Conservation (phyloP, 495 filamentous ascomycete genomes). For the Penicillium coprophilum region DNA sequence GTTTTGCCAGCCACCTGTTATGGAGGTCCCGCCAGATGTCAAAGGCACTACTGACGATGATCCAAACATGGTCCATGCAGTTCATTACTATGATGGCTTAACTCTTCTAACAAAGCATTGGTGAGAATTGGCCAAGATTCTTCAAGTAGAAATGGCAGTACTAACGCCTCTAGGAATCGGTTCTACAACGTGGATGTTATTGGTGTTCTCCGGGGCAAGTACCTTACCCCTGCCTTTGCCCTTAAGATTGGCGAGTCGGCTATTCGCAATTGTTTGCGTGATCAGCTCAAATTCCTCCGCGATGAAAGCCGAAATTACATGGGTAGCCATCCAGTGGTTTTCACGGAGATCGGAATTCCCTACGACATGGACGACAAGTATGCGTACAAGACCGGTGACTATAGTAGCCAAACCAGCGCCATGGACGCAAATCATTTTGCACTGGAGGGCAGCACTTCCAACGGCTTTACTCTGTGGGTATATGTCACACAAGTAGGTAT, state of each 20-base stretch:
- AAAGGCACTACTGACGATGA: conserved; percentile 90
- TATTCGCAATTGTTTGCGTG: conserved; percentile 89
- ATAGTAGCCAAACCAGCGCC: conserved; percentile 85
- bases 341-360: conserved; percentile 95
- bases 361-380: conserved; percentile 98
- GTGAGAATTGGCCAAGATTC: conserved; percentile 36
- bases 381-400: conserved; percentile 96
- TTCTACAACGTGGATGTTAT: conserved; percentile 96
- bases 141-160: background rate
- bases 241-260: conserved; percentile 92
- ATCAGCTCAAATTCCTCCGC: conserved; percentile 84
- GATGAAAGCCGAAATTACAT: conserved; percentile 89
- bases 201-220: conserved; percentile 84
- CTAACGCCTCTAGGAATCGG: conserved; percentile 62
- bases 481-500: conserved; percentile 69
- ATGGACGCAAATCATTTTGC: conserved; percentile 98
- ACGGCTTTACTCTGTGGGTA: conserved; percentile 87
- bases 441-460: conserved; percentile 73
- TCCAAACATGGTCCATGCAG: conserved; percentile 84
- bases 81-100: conserved; percentile 95
- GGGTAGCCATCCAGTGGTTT: conserved; percentile 84
- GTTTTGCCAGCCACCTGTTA: conserved; percentile 86
- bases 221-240: conserved; percentile 82
- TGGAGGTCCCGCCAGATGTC: conserved; percentile 85
- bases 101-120: conserved; percentile 98